Evolutionary conservation across 2,329 filamentous ascomycete genomes (phyloP).

Genomic region (Colletotrichum eleusines): DNA sequence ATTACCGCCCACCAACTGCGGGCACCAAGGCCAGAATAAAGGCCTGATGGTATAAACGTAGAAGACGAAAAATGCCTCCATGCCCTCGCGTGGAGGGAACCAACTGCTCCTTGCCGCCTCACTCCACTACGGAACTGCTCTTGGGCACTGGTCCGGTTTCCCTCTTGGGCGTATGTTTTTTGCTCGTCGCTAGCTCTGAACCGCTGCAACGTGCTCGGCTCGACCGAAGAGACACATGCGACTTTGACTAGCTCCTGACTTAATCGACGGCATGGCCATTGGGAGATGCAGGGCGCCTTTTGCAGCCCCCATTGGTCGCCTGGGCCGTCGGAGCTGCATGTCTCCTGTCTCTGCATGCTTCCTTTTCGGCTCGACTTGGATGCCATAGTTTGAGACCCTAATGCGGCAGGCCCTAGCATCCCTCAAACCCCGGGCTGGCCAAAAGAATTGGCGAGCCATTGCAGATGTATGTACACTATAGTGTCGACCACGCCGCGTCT

Average conservation of each 20-base stretch:
- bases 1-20: not conserved
- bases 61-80: not conserved
- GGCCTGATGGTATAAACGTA: not conserved
- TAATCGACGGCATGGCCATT: slow-evolving; percentile 14
- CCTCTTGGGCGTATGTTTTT: not conserved
- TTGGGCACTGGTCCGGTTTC: not conserved
- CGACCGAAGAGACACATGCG: slow-evolving; percentile 7
- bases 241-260: slow-evolving; percentile 16
- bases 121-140: slow-evolving; percentile 1
- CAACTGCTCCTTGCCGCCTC: too few relatives aligned
- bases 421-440: slow-evolving; percentile 18
- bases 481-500: slow-evolving; percentile 5
- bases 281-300: slow-evolving; percentile 5
- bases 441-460: slow-evolving; percentile 11
- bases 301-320: slow-evolving; percentile 21
- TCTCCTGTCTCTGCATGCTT: slow-evolving; percentile 38
- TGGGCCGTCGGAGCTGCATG: slow-evolving; percentile 28
- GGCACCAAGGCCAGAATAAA: not conserved
- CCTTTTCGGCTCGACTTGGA: slow-evolving; percentile 28
- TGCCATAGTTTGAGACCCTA: slow-evolving; percentile 32
- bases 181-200: slow-evolving; percentile 3
- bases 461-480: not conserved
- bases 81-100: too few relatives aligned
- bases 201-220: slow-evolving; percentile 8
- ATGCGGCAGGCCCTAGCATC: slow-evolving; percentile 28